Evolutionary conservation across 1,284 basidiomycete species (phyloP).

Genomic region (Irpex lacteus): DNA sequence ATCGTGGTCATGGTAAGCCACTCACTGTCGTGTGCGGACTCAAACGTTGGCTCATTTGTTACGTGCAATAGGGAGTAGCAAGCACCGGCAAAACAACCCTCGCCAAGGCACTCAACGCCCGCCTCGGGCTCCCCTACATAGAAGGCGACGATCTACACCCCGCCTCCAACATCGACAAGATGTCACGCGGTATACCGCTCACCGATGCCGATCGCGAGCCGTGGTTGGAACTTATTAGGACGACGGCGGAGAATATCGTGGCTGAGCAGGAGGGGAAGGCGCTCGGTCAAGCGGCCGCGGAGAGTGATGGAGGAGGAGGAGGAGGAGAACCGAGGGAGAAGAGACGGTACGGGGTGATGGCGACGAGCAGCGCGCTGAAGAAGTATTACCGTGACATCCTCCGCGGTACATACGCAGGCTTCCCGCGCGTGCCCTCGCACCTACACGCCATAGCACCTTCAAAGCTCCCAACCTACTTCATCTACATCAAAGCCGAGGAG

Average conservation of each 20-base stretch:
- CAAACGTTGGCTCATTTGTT: neutral
- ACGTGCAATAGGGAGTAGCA: slow-evolving; percentile 59
- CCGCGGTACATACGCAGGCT: slow-evolving; percentile 46
- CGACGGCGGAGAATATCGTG: slow-evolving; percentile 52
- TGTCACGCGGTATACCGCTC: slow-evolving; percentile 78
- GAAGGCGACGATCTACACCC: slow-evolving; percentile 94
- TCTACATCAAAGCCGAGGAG: slow-evolving; percentile 75
- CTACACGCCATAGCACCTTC: slow-evolving; percentile 25
- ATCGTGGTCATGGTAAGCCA: slow-evolving; percentile 47
- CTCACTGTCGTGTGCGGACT: slow-evolving; percentile 1
- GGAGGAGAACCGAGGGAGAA: slow-evolving; percentile 1
- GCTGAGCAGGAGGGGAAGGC: slow-evolving; percentile 20
- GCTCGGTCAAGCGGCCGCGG: slow-evolving; percentile 12
- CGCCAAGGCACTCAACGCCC: slow-evolving; percentile 60
- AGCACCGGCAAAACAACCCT: slow-evolving; percentile 91
- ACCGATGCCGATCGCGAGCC: slow-evolving; percentile 83
- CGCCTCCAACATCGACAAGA: slow-evolving; percentile 81
- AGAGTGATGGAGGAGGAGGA: slow-evolving; percentile 16
- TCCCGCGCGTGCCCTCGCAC: slow-evolving; percentile 22
- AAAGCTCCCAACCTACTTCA: slow-evolving; percentile 68
- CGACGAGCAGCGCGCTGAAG: slow-evolving; percentile 89
- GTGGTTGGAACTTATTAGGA: slow-evolving; percentile 79
- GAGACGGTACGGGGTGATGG: slow-evolving; percentile 52
- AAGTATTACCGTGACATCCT: slow-evolving; percentile 80
- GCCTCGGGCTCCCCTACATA: slow-evolving; percentile 71